Evolutionary conservation across 2,329 filamentous ascomycete genomes (phyloP).

Genomic region (Colletotrichum spaethianum): DNA sequence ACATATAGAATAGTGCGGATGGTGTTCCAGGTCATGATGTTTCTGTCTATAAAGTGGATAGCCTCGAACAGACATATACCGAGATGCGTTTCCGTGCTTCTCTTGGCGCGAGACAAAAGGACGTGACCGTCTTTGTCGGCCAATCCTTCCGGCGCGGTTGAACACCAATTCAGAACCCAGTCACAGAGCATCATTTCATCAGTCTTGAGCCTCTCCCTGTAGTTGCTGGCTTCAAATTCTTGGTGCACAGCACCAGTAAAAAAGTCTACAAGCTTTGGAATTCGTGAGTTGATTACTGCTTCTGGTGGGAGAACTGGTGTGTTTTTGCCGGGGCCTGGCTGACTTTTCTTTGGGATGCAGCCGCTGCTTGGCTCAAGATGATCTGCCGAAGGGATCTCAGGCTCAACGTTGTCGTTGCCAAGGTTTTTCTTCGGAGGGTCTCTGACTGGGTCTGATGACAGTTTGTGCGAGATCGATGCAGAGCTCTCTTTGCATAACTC

Average conservation of each 20-base stretch:
- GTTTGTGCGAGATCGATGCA: background rate
- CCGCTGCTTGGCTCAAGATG: background rate
- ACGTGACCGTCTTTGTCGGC: constrained; percentile 59
- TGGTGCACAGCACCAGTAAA: background rate
- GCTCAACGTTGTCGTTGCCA: background rate
- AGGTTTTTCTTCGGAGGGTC: background rate
- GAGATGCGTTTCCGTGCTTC: constrained; percentile 56
- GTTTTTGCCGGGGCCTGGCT: background rate
- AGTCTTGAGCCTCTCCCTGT: background rate
- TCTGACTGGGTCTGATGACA: background rate
- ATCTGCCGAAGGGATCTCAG: background rate
- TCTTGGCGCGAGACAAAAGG: constrained; percentile 47
- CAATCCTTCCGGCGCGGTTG: constrained; percentile 57
- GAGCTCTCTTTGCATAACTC: background rate
- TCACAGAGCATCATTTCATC: background rate
- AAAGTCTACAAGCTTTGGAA: background rate
- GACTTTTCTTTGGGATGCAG: background rate
- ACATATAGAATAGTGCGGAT: constrained; percentile 53
- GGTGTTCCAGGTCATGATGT: constrained; percentile 58
- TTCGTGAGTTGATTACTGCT: background rate
- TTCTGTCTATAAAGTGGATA: constrained; percentile 52
- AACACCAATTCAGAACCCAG: constrained; percentile 47
- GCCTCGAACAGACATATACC: constrained; percentile 59
- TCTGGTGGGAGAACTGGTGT: background rate
- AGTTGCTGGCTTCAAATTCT: background rate